These are phyloP conservation scores for Rheum nobile DNA, from an alignment of 148 eudicot genomes.

Conservation along the genomic window DNA sequence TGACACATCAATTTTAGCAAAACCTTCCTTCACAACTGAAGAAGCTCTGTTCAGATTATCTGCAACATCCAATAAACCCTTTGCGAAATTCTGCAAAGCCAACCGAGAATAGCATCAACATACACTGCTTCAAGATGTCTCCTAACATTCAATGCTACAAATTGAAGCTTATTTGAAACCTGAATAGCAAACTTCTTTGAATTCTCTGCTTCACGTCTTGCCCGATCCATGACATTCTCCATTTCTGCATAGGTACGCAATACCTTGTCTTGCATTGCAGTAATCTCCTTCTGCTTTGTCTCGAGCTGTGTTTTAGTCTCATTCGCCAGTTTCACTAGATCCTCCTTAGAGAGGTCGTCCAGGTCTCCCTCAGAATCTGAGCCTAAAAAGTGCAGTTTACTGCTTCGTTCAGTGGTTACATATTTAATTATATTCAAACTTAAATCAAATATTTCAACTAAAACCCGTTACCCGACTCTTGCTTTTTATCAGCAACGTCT, in stretches of 20 bases:
- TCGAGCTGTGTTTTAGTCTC: constrained; percentile 58
- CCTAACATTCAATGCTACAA: neutral
- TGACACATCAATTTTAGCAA: constrained; percentile 60
- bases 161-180: constrained; percentile 24
- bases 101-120: constrained; percentile 1
- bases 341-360: constrained; percentile 49
- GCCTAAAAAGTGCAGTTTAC: constrained; percentile 26
- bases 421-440: constrained; percentile 20
- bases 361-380: constrained; percentile 53
- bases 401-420: constrained; percentile 28
- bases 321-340: constrained; percentile 52
- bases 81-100: constrained; percentile 73
- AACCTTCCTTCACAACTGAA: constrained; percentile 66
- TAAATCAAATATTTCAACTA: constrained; percentile 10
- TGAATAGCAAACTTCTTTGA: constrained; percentile 89
- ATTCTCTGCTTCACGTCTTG: constrained; percentile 75
- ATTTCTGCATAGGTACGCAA: constrained; percentile 73
- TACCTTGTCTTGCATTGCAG: constrained; percentile 57
- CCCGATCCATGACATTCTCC: constrained; percentile 77
- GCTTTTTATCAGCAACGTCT: constrained; percentile 16
- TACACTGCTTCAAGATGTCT: neutral
- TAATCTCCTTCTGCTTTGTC: constrained; percentile 45
- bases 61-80: constrained; percentile 85
- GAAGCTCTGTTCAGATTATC: constrained; percentile 86
- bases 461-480: constrained; percentile 31